phyloP scores from a whole-genome alignment of 768 basidiomycete species.

The Podaxis carcinomalis region DNA sequence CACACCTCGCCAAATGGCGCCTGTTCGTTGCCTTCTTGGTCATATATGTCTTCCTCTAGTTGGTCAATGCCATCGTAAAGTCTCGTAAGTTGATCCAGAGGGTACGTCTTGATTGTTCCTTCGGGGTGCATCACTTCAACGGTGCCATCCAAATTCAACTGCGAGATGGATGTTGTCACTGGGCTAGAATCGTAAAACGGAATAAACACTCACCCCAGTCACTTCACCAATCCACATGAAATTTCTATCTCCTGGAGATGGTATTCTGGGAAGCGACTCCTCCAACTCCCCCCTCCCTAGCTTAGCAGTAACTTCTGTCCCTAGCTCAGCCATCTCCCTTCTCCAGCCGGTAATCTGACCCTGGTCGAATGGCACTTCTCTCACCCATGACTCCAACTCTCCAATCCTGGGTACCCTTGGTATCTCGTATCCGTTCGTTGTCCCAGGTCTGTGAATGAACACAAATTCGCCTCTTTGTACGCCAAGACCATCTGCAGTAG shows the following conservation, averaged over 20 bases:
- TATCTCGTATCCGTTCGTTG: slow-evolving; percentile 65
- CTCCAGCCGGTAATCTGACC: slow-evolving; percentile 67
- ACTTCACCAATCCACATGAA: slow-evolving; percentile 89
- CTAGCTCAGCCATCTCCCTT: slow-evolving; percentile 66
- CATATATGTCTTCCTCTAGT: slow-evolving; percentile 66
- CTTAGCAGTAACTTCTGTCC: slow-evolving; percentile 47
- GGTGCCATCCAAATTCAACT: slow-evolving; percentile 75
- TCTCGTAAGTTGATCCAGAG: slow-evolving; percentile 66
- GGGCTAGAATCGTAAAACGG: slow-evolving; percentile 9
- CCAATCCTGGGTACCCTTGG: slow-evolving; percentile 83
- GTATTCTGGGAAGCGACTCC: slow-evolving; percentile 41
- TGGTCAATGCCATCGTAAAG: slow-evolving; percentile 82
- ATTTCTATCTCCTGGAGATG: slow-evolving; percentile 31
- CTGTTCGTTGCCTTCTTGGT: slow-evolving; percentile 40
- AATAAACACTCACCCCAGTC: slow-evolving; percentile 44
- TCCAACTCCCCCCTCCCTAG: slow-evolving; percentile 32
- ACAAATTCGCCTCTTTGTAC: slow-evolving; percentile 83
- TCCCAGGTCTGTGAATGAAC: slow-evolving; percentile 65
- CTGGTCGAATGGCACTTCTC: slow-evolving; percentile 48
- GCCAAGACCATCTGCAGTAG: slow-evolving; percentile 60
- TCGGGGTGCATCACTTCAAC: slow-evolving; percentile 72
- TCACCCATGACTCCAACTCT: slow-evolving; percentile 77
- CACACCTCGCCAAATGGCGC: slow-evolving; percentile 39
- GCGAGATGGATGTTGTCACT: slow-evolving; percentile 1
- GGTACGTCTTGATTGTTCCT: slow-evolving; percentile 41